Conservation (phyloP, 179 eudicot species). For the Camellia oleifera region DNA sequence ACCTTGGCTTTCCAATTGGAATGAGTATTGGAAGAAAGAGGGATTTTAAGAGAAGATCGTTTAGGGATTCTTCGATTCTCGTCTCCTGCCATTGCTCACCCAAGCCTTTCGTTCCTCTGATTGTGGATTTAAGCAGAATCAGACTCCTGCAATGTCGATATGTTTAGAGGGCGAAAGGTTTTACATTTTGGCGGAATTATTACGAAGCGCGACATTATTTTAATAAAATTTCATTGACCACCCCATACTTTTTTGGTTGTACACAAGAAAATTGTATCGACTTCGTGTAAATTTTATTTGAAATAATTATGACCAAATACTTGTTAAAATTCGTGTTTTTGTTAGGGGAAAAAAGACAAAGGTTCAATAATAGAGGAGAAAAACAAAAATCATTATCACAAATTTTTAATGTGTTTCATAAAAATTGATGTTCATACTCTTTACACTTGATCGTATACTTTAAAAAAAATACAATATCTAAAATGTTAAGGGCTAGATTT, state of each 20-base stretch:
- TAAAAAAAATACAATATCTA: too few relatives aligned
- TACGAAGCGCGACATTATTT: background rate
- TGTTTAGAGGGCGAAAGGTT: background rate
- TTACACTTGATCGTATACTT: too few relatives aligned
- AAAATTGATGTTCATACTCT: too few relatives aligned
- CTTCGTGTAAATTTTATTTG: too few relatives aligned
- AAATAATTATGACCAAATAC: too few relatives aligned
- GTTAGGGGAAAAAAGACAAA: too few relatives aligned
- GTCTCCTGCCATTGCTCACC: slow-evolving; percentile 13
- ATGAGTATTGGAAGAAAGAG: slow-evolving; percentile 29
- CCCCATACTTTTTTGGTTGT: background rate
- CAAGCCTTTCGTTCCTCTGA: background rate
- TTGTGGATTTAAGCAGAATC: background rate
- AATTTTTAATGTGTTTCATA: too few relatives aligned
- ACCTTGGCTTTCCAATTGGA: slow-evolving; percentile 64
- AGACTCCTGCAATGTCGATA: background rate
- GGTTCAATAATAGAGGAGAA: too few relatives aligned
- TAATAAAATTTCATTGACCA: background rate
- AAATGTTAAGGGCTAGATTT: too few relatives aligned
- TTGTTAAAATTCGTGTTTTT: too few relatives aligned
- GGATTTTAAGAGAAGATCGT: slow-evolving; percentile 47
- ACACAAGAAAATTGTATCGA: too few relatives aligned
- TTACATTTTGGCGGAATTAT: background rate
- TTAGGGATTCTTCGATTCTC: slow-evolving; percentile 24
- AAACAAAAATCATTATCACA: too few relatives aligned